Conservation (phyloP, 306 rosid species). For the Rosa chinensis region DNA sequence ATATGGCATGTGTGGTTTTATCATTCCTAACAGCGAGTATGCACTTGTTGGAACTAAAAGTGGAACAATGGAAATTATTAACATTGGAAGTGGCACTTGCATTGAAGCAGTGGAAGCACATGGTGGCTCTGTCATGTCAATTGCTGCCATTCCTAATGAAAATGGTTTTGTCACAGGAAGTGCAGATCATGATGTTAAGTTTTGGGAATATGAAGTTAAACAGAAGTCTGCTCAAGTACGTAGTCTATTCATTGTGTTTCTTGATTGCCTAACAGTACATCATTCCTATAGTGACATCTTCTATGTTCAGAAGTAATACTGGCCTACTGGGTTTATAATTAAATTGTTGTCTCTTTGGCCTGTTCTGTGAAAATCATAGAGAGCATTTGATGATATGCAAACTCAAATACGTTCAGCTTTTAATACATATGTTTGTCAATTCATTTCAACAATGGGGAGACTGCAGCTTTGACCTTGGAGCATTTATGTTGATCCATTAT, state of each 20-base stretch:
- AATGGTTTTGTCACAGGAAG: slow-evolving; percentile 90
- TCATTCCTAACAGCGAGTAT: slow-evolving; percentile 71
- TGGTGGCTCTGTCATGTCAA: slow-evolving; percentile 70
- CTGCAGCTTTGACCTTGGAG: neutral
- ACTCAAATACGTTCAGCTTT: neutral
- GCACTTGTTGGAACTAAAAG: slow-evolving; percentile 94
- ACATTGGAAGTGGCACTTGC: slow-evolving; percentile 80
- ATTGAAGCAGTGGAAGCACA: slow-evolving; percentile 83
- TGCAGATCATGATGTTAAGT: slow-evolving; percentile 86
- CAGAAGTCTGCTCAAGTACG: slow-evolving; percentile 77
- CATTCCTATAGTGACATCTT: neutral
- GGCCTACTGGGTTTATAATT: neutral
- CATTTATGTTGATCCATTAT: neutral
- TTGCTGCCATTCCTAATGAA: slow-evolving; percentile 67
- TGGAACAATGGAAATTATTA: slow-evolving; percentile 78
- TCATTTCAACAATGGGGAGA: neutral
- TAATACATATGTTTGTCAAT: neutral
- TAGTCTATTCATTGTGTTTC: slow-evolving; percentile 18
- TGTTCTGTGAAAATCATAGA: neutral
- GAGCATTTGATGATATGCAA: neutral
- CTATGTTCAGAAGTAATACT: neutral
- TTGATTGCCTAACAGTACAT: neutral
- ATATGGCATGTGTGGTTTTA: slow-evolving; percentile 77
- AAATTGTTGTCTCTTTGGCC: neutral
- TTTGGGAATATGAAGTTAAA: slow-evolving; percentile 80